Evolutionary conservation across 139 green algal species (phyloP).

Genomic region (Microglena sp.): DNA sequence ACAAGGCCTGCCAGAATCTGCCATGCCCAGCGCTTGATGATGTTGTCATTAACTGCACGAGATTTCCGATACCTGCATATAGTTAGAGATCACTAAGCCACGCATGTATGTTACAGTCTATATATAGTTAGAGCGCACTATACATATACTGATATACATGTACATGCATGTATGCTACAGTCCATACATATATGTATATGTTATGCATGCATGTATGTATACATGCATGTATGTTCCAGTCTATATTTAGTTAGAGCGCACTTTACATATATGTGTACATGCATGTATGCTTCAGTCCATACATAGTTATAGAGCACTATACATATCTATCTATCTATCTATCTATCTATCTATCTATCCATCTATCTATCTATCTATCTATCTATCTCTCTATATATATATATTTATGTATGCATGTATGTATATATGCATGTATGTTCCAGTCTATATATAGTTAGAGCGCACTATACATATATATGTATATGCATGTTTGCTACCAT

Average conservation of each 20-base stretch:
- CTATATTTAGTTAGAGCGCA: no score
- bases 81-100: not conserved
- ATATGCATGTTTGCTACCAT: not conserved
- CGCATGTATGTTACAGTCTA: not conserved
- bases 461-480: not conserved
- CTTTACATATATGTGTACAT: not conserved
- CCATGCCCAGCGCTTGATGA: slow-evolving; percentile 84
- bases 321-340: no score
- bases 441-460: not conserved
- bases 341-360: not conserved
- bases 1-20: slow-evolving; percentile 91
- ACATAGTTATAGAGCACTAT: not conserved
- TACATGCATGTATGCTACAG: not conserved
- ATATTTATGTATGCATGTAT: not conserved
- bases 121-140: no score
- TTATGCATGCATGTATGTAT: not conserved
- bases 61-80: not conserved
- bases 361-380: slow-evolving; percentile 20
- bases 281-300: not conserved
- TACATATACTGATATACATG: not conserved
- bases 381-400: slow-evolving; percentile 12
- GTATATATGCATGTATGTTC: not conserved
- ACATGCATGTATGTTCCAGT: not conserved
- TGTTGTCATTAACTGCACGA: slow-evolving; percentile 32
- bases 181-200: not conserved